phyloP scores from a whole-genome alignment of 148 eudicot genomes.

The Vaccinium myrtillus region DNA sequence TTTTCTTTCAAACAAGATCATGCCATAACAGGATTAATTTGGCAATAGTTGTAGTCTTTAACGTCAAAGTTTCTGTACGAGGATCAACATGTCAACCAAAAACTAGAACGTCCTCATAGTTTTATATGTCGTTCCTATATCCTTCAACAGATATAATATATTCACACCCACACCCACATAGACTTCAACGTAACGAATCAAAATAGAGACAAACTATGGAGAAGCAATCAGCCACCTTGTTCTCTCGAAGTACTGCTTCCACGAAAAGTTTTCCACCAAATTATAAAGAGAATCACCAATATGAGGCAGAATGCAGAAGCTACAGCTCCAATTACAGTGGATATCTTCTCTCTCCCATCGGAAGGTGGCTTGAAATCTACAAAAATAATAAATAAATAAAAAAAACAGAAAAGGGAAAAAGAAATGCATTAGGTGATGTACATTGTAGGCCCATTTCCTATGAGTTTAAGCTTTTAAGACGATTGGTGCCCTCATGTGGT shows the following conservation, averaged over 20 bases:
- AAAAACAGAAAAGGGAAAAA: not conserved
- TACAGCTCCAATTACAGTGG: slow-evolving; percentile 30
- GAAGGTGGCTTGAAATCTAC: slow-evolving; percentile 40
- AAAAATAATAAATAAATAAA: not conserved
- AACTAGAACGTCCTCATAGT: not conserved
- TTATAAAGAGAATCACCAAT: slow-evolving; percentile 16
- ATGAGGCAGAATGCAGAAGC: slow-evolving; percentile 26
- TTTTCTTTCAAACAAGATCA: too few species aligned
- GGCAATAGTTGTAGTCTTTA: not conserved
- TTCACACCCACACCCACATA: not conserved
- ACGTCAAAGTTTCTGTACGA: too few species aligned
- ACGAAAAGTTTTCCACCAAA: slow-evolving; percentile 35
- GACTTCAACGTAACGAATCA: not conserved
- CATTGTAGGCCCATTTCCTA: too few species aligned
- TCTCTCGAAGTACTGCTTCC: slow-evolving; percentile 42
- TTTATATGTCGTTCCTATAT: not conserved
- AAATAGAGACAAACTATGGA: not conserved
- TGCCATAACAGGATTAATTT: too few species aligned
- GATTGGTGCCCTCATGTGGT: too few species aligned
- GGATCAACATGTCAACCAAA: not conserved
- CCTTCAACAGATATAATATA: not conserved
- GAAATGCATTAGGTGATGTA: too few species aligned
- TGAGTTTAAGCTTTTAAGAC: too few species aligned
- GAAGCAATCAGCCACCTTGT: slow-evolving; percentile 36
- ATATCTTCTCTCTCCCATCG: slow-evolving; percentile 21